Base-by-base conservation (phyloP, 192 early-diverging fungal genomes). In the Umbelopsis sp. region DNA sequence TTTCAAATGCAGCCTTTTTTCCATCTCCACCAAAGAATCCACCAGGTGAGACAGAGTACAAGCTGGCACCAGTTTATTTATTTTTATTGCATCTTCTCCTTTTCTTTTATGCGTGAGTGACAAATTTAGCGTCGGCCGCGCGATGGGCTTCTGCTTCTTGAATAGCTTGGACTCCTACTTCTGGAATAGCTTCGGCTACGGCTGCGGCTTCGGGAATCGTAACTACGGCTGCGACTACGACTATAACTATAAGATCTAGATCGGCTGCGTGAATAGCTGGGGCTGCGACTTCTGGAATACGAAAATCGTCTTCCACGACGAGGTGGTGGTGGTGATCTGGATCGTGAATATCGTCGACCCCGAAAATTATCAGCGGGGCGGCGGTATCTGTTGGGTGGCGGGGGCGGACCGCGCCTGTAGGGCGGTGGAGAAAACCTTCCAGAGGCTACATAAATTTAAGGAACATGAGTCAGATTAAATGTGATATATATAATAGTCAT, bases 261-360 rank as follows among this genome's bases (percentile, higher is more conserved):
- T 30, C 78, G 66, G 22, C 67, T 73, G n/a, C 71, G 74, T 47
- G 67, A 75, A 48, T 69, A 69, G 37, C 76, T 81, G 33, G 76
- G 72, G 50, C 67, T 73, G 41, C 73, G 73, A 23, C 76, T 78
- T 35, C 74, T 71, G 30, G 76, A 79, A 35, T 75, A 81, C n/a
- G 73, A 78, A 9, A 69, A 71, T 20, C 70, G 37, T 51, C 78
- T 61, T 4, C 70, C 48, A 49, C 75, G 75, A 64, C 78, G 48
- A 10, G 69, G 74, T 30, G 69, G 50, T 47, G 69, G 50, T 47
- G 76, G 74, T 33, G 80, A 75, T 75, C 76, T 46, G 20, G 75
- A 77, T 30, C 72, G 64, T 12, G 67, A 74, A 27, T 45, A 20
- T 25, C 68, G 50, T 20, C 78, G 68, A 4, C 75, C 70, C 22